Percentiles rank a stretch among this genome's conserved stretches.
These are phyloP conservation scores for Glomus cerebriforme DNA, from an alignment of 192 early-diverging fungal genomes.

Conservation along the genomic window DNA sequence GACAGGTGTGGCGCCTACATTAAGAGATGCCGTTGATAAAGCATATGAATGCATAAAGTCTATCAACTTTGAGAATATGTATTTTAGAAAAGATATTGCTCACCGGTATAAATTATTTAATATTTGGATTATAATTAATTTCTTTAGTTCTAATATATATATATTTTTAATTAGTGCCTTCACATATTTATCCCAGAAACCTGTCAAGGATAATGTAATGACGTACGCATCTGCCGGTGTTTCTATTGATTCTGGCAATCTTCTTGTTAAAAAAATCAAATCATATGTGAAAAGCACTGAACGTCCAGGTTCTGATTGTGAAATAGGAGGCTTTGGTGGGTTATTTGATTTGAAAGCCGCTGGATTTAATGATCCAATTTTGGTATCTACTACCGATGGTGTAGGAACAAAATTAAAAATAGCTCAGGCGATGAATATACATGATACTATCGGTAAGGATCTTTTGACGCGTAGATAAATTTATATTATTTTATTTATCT, in stretches of 20 bases:
- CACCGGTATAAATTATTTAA: conserved; percentile 55
- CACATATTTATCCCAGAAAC: conserved; percentile 40
- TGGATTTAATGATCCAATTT: conserved; percentile 89
- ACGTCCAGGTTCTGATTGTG: conserved; percentile 91
- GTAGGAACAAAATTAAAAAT: conserved; percentile 99
- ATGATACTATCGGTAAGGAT: conserved; percentile 82
- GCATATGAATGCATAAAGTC: conserved; percentile 70
- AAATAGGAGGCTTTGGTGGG: conserved; percentile 98
- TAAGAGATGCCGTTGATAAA: conserved; percentile 76
- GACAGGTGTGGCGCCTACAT: conserved; percentile 73
- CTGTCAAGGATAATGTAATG: conserved; percentile 50
- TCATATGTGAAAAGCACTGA: conserved; percentile 90
- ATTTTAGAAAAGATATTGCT: conserved; percentile 94
- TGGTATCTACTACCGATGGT: conserved; percentile 98
- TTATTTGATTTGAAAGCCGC: conserved; percentile 94
- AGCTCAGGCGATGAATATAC: conserved; percentile 81
- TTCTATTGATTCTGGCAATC: conserved; percentile 93
- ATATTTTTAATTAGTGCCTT: conserved; percentile 41
- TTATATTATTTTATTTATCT: background rate
- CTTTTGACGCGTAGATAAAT: background rate
- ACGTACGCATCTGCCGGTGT: conserved; percentile 98
- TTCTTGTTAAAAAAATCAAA: conserved; percentile 95
- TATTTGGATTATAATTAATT: background rate
- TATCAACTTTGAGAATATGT: conserved; percentile 85
- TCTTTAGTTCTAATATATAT: background rate